Base-by-base conservation (phyloP, 169 alveolate species). In the Plasmodium fragile region DNA sequence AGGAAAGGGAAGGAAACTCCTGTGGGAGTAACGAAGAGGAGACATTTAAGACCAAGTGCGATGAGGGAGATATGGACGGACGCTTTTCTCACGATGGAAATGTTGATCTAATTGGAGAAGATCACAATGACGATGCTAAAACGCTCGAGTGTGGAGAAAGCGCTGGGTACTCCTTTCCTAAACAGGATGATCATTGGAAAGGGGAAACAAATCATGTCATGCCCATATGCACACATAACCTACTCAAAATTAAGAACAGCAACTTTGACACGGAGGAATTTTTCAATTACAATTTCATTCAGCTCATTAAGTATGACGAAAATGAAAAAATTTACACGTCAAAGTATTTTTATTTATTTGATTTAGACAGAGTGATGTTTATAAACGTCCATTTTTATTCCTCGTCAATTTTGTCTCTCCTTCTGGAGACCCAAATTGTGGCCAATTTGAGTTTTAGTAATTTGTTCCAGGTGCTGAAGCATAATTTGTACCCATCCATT, bases 311-410 rank as follows among this genome's bases (percentile, higher is more conserved):
- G 25, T 78, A 89, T 80, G 65, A 78, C 22, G 94, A 89, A 65
- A 28, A 65, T 65, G 11, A 39, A 1, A 55, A 49, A 80, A 78
- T 89, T 18, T 89, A 89, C 72, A 59, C 72, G 16, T 89, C 94
- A 2, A 78, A 89, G 65, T 78, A 89, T 89, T 89, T 78, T 65
- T 89, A 89, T 49, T 13, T 89, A 28, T 89, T 89, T 69, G 82
- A 89, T 72, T 78, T 89, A 72, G 81, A 36, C 45, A 80, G 82
- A 1, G 90, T 89, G 10, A 34, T 25, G 41, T 89, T 89, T 79
- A 89, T 89, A 78, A 89, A 89, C 81, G 78, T 70, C 18, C 73
- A 53, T 65, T 78, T 89, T 30, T 89, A 89, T 69, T 89, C 94
- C 4, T 18, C 53, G 4, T 55, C 59, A 8, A 78, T 78, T 59